Conservation (phyloP, 106 monocot genomes). For the Dendrobium officinale region DNA sequence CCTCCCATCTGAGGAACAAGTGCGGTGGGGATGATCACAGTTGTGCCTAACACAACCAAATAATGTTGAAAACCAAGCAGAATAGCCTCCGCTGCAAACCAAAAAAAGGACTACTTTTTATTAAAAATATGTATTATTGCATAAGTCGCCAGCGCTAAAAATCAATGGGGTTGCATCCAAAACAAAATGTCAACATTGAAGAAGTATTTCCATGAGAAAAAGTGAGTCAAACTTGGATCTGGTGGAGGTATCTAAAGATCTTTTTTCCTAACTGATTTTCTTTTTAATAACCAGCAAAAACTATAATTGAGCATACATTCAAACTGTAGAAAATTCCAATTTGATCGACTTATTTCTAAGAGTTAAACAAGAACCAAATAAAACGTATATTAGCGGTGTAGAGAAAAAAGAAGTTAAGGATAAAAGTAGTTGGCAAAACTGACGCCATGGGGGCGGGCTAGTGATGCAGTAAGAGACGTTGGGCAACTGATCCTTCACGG, state of each 20-base stretch:
- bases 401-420: neutral
- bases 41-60: conserved; percentile 90
- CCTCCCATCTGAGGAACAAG: conserved; percentile 99
- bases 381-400: too few relatives aligned
- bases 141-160: neutral
- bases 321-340: too few relatives aligned
- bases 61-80: conserved; percentile 93
- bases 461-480: conserved; percentile 30
- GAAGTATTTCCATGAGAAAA: too few relatives aligned
- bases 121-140: neutral
- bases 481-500: conserved; percentile 20
- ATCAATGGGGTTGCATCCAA: neutral
- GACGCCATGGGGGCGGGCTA: conserved; percentile 25
- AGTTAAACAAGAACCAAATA: too few relatives aligned
- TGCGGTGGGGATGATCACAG: conserved; percentile 95
- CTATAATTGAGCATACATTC: too few relatives aligned
- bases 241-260: too few relatives aligned
- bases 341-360: too few relatives aligned
- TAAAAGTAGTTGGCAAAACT: neutral
- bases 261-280: too few relatives aligned
- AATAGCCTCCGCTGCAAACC: conserved; percentile 78
- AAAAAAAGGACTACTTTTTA: neutral
- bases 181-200: too few relatives aligned
- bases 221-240: too few relatives aligned
- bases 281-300: too few relatives aligned